Base-by-base conservation (phyloP, 2,329 filamentous ascomycete species). In the Pseudopyricularia cyperi region DNA sequence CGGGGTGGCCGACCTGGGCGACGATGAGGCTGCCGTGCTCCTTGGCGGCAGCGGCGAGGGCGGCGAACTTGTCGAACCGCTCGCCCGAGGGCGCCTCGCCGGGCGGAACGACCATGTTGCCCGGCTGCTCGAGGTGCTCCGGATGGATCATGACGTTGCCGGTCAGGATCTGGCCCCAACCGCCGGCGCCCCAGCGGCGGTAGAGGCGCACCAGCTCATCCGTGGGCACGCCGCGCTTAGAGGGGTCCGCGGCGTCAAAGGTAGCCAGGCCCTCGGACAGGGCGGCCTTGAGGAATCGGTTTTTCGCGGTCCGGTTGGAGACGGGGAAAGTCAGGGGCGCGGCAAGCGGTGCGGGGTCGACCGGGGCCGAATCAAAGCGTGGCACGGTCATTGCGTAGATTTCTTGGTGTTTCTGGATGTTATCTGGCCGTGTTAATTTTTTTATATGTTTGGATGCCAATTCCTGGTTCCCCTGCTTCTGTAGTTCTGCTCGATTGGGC, bases 251-350 rank as follows among this genome's bases (percentile, higher is more conserved):
- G 2, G 72, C 65, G 55, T 77, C 71, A 78, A 79, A 86, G 3
- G 75, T 77, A 0, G 79, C 77, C 14, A 85, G 66, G 7, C 74
- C 69, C 62, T 87, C 83, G 2, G 77, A 77, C 82, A 86, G 85
- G 42, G 83, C 76, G 6, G 70, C 79, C 63, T 86, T 86, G 56
- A 85, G 63, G 59, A 85, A 80, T n/a, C 80, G 71, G 61, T 85
- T 86, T 42, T 73, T 74, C 2, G 80, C 80, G 2, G 72, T 75
- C 53, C 68, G 71, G 50, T 73, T 71, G 42, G 74, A 75, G 62
- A 77, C 77, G 26, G 66, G 63, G 55, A 76, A 77, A 17, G 65
- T 61, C 47, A 79, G 65, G 9, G 75, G 72, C 57, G 69, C 57
- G 12, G 63, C 72, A 17, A 79, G 62, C 7, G 65, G 64, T 9